A percentile compares a stretch with the other conserved stretches of the same genome.
These are phyloP conservation scores for Daldinia eschscholtzii DNA, from an alignment of 2,329 filamentous ascomycete genomes.

Conservation along the genomic window DNA sequence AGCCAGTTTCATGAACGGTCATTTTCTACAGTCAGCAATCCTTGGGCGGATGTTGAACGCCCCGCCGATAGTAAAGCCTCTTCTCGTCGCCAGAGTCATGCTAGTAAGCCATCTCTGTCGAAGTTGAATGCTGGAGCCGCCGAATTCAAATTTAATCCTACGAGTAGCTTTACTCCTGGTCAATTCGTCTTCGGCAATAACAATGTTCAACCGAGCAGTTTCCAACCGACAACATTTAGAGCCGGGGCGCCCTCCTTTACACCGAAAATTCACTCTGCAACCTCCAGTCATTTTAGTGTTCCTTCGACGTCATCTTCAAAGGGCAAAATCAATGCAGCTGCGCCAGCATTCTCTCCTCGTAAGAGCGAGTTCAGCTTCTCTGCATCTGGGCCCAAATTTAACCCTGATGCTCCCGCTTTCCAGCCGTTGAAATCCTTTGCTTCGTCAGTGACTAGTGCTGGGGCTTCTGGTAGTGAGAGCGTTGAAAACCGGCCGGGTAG, in stretches of 20 bases:
- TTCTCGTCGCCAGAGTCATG: constrained; percentile 67
- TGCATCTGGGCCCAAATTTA: constrained; percentile 74
- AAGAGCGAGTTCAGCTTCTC: constrained; percentile 70
- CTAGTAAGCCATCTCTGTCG: constrained; percentile 77
- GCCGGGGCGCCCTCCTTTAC: constrained; percentile 51
- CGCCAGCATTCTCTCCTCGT: constrained; percentile 78
- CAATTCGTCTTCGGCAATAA: constrained; percentile 64
- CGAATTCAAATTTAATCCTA: constrained; percentile 83
- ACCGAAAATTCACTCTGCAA: constrained; percentile 54
- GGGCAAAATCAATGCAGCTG: constrained; percentile 74
- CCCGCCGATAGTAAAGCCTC: constrained; percentile 54
- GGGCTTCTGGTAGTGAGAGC: constrained; percentile 60
- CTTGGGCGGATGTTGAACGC: constrained; percentile 69
- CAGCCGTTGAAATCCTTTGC: constrained; percentile 69
- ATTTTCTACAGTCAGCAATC: constrained; percentile 71
- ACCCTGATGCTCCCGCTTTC: constrained; percentile 82
- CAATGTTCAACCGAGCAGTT: constrained; percentile 51
- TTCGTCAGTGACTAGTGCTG: constrained; percentile 61
- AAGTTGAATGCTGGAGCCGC: constrained; percentile 91
- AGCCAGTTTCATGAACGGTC: constrained; percentile 65
- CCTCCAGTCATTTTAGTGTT: constrained; percentile 58
- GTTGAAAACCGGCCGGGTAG: constrained; percentile 59
- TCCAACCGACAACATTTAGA: constrained; percentile 65
- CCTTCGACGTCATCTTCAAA: constrained; percentile 55
- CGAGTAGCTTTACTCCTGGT: constrained; percentile 63